Base-by-base conservation (phyloP, 164 flowering plant genomes). In the Echeveria elegans region DNA sequence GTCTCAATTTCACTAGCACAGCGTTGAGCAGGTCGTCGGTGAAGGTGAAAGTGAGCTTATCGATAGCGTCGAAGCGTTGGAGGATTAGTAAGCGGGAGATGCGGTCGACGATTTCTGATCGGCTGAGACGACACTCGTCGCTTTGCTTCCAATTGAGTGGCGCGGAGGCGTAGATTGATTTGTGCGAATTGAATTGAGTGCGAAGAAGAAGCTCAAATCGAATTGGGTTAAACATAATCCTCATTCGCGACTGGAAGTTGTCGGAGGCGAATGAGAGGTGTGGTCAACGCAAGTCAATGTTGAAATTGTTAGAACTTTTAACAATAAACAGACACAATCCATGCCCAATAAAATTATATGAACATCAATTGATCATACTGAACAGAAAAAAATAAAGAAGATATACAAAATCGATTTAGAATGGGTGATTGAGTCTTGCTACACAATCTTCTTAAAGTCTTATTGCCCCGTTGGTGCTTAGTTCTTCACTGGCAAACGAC, bases 51-150 rank as follows among this genome's bases (percentile, higher is more conserved):
- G 76, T 24, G 70, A 89, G 88, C 11, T 63, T 56, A 48, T 32
- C 19, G 64, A 86, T 62, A 64, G 86, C 81, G 14, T 72, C 26
- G 69, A 32, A 73, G 1, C 95, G 88, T 18, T 75, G 77, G 62
- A 83, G 92, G 53, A 78, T 60, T 15, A 85, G 73, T 53, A 93
- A 82, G 48, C 91, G 82, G 72, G 83, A 68, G 70, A 94, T 80
- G 18, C 87, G 85, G 56, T 82, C 77, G 67, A 81, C 30, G 23
- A 88, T 40, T 66, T 86, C 83, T 56, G 86, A 67, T 47, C 58
- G 77, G 66, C 61, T 23, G 7, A 82, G 82, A 47, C 76, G 77
- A 72, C 36, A 74, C 66, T 82, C 89, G 72, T 82, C 81, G 21
- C 77, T 79, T 61, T 58, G 74, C 65, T 73, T 81, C 88, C 89